phyloP scores from a whole-genome alignment of 306 rosid genomes.

The Cicer chorassanicum region DNA sequence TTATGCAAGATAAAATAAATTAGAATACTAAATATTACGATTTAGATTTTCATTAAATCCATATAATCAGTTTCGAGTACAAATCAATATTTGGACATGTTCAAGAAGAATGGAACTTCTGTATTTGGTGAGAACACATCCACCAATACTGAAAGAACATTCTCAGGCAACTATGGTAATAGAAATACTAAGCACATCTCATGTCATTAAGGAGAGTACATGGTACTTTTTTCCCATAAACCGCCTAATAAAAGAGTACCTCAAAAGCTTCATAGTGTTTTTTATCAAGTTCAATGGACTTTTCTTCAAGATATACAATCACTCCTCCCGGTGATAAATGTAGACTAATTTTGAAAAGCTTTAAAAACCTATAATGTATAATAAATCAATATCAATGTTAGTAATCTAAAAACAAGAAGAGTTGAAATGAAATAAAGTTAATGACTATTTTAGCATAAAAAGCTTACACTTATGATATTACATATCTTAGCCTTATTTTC shows the following conservation, averaged over 20 bases:
- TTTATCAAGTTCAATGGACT: too few species aligned
- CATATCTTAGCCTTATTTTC: too few species aligned
- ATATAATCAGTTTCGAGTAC: not conserved
- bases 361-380: not conserved
- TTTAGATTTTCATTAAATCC: not conserved
- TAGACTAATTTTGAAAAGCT: too few species aligned
- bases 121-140: not conserved
- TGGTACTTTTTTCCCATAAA: not conserved
- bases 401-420: not conserved
- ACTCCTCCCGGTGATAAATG: too few species aligned
- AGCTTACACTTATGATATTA: too few species aligned
- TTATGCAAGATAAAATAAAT: too few species aligned
- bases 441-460: too few species aligned
- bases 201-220: not conserved
- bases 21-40: not conserved
- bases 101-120: not conserved
- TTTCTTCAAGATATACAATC: not conserved
- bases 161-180: not conserved
- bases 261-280: not conserved
- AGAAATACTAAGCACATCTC: not conserved
- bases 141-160: not conserved
- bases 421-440: too few species aligned
- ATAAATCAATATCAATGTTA: too few species aligned
- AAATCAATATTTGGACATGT: not conserved
- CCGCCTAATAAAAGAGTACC: not conserved